Evolutionary conservation across 306 rosid species (phyloP).

Genomic region (Casuarina cunninghamiana): DNA sequence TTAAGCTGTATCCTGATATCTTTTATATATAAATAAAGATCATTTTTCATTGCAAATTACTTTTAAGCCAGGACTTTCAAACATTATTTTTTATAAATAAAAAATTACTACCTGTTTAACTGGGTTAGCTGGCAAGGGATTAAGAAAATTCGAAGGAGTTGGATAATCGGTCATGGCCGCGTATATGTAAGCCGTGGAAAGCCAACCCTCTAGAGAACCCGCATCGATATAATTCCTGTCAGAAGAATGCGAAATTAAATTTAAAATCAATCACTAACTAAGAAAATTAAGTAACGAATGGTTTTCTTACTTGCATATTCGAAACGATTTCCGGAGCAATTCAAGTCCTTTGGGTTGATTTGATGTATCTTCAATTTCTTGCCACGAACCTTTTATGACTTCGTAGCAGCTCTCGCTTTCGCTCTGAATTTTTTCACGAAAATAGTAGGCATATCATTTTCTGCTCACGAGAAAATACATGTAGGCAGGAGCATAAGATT

Average conservation of each 20-base stretch:
- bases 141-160: constrained; percentile 70
- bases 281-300: too few relatives aligned
- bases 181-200: constrained; percentile 35
- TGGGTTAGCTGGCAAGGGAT: constrained; percentile 79
- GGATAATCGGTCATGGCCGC: constrained; percentile 94
- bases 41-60: too few relatives aligned
- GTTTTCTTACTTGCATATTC: constrained; percentile 61
- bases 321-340: constrained; percentile 53
- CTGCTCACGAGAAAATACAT: too few relatives aligned
- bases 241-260: not conserved
- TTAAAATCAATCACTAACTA: not conserved
- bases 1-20: too few relatives aligned
- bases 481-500: too few relatives aligned
- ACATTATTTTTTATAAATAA: not conserved
- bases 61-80: too few relatives aligned
- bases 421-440: constrained; percentile 39
- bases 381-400: constrained; percentile 68
- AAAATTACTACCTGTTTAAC: constrained; percentile 55
- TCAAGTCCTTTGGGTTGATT: constrained; percentile 38
- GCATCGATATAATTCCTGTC: constrained; percentile 29
- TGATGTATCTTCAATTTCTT: constrained; percentile 38
- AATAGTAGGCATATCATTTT: not conserved
- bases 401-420: constrained; percentile 80
- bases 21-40: too few relatives aligned
- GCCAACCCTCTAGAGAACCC: constrained; percentile 45